phyloP scores from a whole-genome alignment of 768 basidiomycete species.

The Dendrothele bispora region DNA sequence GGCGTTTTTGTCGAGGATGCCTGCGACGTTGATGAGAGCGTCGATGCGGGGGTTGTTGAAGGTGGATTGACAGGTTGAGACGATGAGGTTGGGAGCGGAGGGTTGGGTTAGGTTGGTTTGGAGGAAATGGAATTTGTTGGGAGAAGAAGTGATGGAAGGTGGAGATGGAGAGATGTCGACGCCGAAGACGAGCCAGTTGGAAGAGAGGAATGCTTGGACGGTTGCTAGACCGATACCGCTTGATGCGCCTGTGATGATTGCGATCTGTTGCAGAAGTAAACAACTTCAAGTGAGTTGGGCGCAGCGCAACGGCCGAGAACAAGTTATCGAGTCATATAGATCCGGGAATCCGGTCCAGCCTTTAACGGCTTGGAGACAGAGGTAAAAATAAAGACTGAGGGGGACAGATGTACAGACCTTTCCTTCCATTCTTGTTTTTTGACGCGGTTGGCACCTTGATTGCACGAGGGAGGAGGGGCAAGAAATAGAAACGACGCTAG shows the following conservation, averaged over 20 bases:
- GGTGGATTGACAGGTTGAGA: background rate
- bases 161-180: slow-evolving; percentile 7
- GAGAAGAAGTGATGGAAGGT: slow-evolving; percentile 2
- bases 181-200: slow-evolving; percentile 6
- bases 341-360: too few species aligned
- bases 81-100: slow-evolving; percentile 1
- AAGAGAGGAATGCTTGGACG: slow-evolving; percentile 1
- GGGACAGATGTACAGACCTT: too few species aligned
- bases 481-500: too few species aligned
- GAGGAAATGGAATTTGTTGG: background rate
- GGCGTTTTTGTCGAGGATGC: background rate
- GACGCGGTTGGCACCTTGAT: too few species aligned
- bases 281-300: background rate
- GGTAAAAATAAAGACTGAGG: too few species aligned
- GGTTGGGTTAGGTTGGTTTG: background rate
- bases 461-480: too few species aligned
- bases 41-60: slow-evolving; percentile 9
- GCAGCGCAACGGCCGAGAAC: too few species aligned
- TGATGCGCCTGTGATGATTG: slow-evolving; percentile 12
- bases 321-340: too few species aligned
- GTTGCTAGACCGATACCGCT: slow-evolving; percentile 10
- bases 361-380: too few species aligned
- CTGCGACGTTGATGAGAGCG: slow-evolving; percentile 8
- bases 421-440: too few species aligned
- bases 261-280: slow-evolving; percentile 3